Evolutionary conservation across 345 rosid species (phyloP).

Genomic region (Cardiospermum halicacabum): DNA sequence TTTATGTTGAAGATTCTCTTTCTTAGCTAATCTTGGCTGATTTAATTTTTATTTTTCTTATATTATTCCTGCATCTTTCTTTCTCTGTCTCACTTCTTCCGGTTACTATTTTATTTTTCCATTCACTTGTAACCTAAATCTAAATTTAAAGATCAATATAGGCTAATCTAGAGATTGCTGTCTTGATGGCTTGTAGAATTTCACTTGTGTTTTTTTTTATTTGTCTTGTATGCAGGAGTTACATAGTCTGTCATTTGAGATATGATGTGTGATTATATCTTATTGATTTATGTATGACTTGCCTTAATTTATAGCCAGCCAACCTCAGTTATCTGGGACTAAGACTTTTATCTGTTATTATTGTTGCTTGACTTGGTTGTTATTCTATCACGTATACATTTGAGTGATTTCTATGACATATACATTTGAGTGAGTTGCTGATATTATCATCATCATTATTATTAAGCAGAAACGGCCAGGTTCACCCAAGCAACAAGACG

Average conservation of each 20-base stretch:
- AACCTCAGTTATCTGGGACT: too few species aligned
- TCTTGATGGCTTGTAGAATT: not conserved
- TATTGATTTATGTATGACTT: too few species aligned
- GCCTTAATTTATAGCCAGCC: slow-evolving; percentile 6
- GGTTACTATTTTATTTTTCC: not conserved
- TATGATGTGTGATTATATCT: not conserved
- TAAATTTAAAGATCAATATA: not conserved
- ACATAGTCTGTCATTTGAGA: not conserved
- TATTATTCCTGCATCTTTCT: not conserved
- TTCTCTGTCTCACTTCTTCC: not conserved
- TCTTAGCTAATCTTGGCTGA: not conserved
- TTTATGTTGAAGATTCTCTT: not conserved
- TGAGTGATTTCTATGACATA: slow-evolving; percentile 12
- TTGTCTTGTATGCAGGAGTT: not conserved
- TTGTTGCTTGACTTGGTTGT: too few species aligned
- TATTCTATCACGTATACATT: too few species aligned
- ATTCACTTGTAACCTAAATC: not conserved
- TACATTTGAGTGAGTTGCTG: slow-evolving; percentile 13
- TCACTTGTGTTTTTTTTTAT: not conserved
- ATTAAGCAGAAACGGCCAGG: slow-evolving; percentile 71
- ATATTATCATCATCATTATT: slow-evolving; percentile 2
- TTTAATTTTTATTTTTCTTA: not conserved
- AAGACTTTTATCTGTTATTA: too few species aligned
- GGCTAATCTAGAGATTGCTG: not conserved
- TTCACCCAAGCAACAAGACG: slow-evolving; percentile 77